Evolutionary conservation across 148 eudicot species (phyloP), one percentile per base, ranked within the genome.

Genomic region (Diospyros kaki): DNA sequence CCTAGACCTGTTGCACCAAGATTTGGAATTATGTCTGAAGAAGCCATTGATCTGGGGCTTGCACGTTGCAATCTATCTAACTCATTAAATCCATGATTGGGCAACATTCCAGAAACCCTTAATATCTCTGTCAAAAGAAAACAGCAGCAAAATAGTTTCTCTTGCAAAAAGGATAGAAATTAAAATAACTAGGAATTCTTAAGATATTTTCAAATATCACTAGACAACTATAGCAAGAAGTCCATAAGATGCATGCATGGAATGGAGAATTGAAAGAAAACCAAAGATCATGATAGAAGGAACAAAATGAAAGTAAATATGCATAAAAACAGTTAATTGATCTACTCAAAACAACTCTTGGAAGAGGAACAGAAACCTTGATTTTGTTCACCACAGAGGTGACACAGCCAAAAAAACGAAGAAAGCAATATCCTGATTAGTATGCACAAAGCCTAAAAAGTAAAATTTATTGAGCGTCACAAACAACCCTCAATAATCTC

Each of bases 31-130:
- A 73, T 71, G 52, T 85, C 84, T 28, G 69, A 54, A 50, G 85
- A 61, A 58, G 79, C 58, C 77, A 80, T 18, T 10, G 83, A 84
- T 73, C 84, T 82, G 51, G 88, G 88, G 79, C 88, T 83, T 77
- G 86, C 84, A 71, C 82, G 78, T 18, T 79, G 88, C 70, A 80
- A 77, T 69, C 83, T 73, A 54, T 83, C 88, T 56, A 73, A 78
- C 66, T 81, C 86, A 69, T 72, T 68, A 45, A 80, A 76, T 48
- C 77, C 80, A 71, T 83, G 86, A 76, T 80, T 80, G 40, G 84
- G 66, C 51, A 83, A 55, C 82, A 79, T 80, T 64, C 81, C 58
- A 50, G 84, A 78, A 65, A 81, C 73, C 77, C 83, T 76, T 42
- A 81, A 48, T 73, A 86, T 83, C 73, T 86, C 88, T 86, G 83